Evolutionary conservation across 2,329 filamentous ascomycete species (phyloP).

Genomic region (Fusarium nematophilum): DNA sequence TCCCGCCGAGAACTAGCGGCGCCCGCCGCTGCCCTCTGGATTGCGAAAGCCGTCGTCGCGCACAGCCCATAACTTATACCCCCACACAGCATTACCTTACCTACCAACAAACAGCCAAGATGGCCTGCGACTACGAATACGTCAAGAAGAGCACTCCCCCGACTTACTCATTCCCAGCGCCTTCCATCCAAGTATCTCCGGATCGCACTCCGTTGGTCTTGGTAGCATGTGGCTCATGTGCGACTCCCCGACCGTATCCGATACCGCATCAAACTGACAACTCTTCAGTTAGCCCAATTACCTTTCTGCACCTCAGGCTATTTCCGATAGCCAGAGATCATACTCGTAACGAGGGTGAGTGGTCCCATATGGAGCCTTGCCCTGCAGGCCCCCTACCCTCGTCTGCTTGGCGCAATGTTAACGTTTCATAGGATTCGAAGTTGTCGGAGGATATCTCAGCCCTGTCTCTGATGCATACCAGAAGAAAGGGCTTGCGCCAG

Average conservation of each 20-base stretch:
- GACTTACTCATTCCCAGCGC: constrained; percentile 68
- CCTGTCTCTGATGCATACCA: constrained; percentile 51
- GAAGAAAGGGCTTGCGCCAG: constrained; percentile 53
- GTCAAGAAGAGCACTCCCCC: constrained; percentile 49
- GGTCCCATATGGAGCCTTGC: background rate
- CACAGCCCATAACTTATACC: constrained; percentile 12
- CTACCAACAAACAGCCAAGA: constrained; percentile 16
- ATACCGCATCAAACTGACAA: constrained; percentile 19
- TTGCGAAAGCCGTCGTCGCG: constrained; percentile 31
- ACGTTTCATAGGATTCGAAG: constrained; percentile 69
- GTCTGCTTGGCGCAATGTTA: background rate
- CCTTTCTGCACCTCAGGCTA: constrained; percentile 84
- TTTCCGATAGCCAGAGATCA: constrained; percentile 89
- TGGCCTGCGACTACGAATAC: constrained; percentile 48
- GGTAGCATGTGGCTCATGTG: constrained; percentile 74
- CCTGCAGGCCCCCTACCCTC: no score
- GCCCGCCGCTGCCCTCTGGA: constrained; percentile 27
- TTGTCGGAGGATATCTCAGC: constrained; percentile 77
- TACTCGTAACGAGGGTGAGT: constrained; percentile 61
- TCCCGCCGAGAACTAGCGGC: constrained; percentile 30
- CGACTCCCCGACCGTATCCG: constrained; percentile 21
- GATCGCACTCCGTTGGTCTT: constrained; percentile 72
- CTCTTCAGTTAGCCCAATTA: constrained; percentile 71
- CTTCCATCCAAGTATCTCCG: constrained; percentile 66
- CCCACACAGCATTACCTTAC: constrained; percentile 23